These are phyloP conservation scores for Ampelomyces quisqualis DNA, from an alignment of 2,329 filamentous ascomycete genomes.

Conservation along the genomic window DNA sequence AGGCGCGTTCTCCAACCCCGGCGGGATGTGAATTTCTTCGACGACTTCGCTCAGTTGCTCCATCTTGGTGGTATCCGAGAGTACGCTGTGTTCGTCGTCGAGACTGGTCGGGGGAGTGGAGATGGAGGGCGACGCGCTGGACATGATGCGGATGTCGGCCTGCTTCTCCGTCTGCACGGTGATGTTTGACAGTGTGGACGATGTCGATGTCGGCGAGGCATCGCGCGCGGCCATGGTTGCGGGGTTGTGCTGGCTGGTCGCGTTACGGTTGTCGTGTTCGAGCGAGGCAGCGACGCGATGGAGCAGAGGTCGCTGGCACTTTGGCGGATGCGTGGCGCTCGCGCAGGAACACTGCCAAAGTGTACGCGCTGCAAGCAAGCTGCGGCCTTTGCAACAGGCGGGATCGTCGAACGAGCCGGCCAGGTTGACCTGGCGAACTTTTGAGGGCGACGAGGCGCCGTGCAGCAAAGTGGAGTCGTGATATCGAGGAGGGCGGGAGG, in stretches of 20 bases:
- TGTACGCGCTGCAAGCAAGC: conserved; percentile 28
- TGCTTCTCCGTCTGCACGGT: conserved; percentile 38
- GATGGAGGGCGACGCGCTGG: conserved; percentile 56
- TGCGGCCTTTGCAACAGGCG: conserved; percentile 14
- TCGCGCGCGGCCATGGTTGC: conserved; percentile 37
- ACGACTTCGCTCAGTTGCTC: conserved; percentile 28
- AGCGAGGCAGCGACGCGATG: conserved; percentile 38
- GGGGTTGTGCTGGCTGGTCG: conserved; percentile 16
- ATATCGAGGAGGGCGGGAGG: conserved; percentile 29
- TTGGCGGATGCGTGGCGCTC: conserved; percentile 23
- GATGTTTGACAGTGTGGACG: conserved; percentile 48
- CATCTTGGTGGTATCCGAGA: conserved; percentile 42
- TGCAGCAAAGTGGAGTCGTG: conserved; percentile 16
- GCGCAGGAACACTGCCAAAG: conserved; percentile 38
- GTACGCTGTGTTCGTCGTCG: conserved; percentile 61
- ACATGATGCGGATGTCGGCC: conserved; percentile 41
- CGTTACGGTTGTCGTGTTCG: conserved; percentile 23
- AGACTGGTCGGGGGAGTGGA: conserved; percentile 69
- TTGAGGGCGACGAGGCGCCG: conserved; percentile 21
- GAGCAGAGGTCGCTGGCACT: conserved; percentile 23
- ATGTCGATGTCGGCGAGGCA: conserved; percentile 43
- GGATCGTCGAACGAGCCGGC: conserved; percentile 18
- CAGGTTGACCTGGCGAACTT: conserved; percentile 30
- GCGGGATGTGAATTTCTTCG: conserved; percentile 19
- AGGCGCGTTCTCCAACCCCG: conserved; percentile 18